Evolutionary conservation across 2,329 filamentous ascomycete species (phyloP).

Genomic region (Periconia digitata): DNA sequence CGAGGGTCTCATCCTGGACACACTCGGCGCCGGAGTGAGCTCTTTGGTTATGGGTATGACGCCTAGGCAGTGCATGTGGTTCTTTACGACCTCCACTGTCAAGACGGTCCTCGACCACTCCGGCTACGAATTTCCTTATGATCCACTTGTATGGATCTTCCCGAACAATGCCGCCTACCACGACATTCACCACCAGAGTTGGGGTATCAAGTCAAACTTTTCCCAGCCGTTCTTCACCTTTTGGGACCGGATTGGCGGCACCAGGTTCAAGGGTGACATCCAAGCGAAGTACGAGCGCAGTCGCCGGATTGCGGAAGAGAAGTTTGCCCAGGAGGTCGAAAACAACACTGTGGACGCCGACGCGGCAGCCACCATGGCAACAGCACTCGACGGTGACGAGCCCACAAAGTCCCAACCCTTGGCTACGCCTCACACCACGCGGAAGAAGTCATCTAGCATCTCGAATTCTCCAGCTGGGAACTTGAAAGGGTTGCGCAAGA

Average conservation of each 20-base stretch:
- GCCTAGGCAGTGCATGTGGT: constrained; percentile 82
- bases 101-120: constrained; percentile 99
- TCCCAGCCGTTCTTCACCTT: constrained; percentile 93
- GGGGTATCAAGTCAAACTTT: constrained; percentile 97
- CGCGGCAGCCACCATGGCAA: constrained; percentile 13
- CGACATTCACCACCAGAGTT: constrained; percentile 97
- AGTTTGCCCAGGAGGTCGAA: constrained; percentile 54
- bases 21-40: constrained; percentile 78
- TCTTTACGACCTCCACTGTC: constrained; percentile 85
- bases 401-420: constrained; percentile 27
- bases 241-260: constrained; percentile 83
- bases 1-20: constrained; percentile 92
- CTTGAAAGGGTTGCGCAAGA: constrained; percentile 48
- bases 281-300: constrained; percentile 61
- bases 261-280: constrained; percentile 73
- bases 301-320: constrained; percentile 58
- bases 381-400: constrained; percentile 25
- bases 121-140: constrained; percentile 93
- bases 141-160: constrained; percentile 87
- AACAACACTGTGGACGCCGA: constrained; percentile 19
- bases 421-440: constrained; percentile 42
- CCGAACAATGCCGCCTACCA: constrained; percentile 97
- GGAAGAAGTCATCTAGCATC: constrained; percentile 46
- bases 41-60: constrained; percentile 83
- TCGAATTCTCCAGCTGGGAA: constrained; percentile 42